Evolutionary conservation across 768 basidiomycete genomes (phyloP).

Genomic region (Macrocybe gigantea): DNA sequence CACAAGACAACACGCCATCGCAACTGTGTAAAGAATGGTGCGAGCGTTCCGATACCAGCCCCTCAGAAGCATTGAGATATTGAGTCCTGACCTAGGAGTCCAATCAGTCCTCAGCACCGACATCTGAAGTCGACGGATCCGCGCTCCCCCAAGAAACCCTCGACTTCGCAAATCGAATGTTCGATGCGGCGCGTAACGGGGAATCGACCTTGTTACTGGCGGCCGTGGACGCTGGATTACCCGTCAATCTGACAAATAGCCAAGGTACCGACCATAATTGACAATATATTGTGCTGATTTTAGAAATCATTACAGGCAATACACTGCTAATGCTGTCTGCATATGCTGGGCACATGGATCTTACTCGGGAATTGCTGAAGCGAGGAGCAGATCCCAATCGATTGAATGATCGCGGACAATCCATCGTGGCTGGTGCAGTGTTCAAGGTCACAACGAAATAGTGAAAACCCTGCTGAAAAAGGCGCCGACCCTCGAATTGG

Average conservation of each 20-base stretch:
- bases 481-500: constrained; percentile 65
- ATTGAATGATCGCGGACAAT: constrained; percentile 67
- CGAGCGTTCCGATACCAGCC: too few species aligned
- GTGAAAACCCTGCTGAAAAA: constrained; percentile 47
- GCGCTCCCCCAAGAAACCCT: constrained; percentile 36
- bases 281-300: background rate
- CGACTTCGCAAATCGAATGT: constrained; percentile 64
- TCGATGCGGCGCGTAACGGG: constrained; percentile 66
- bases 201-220: constrained; percentile 44
- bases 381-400: constrained; percentile 62
- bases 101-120: background rate
- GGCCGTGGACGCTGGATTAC: constrained; percentile 65
- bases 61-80: background rate
- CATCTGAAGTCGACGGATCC: constrained; percentile 11
- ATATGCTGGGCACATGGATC: constrained; percentile 59
- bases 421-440: constrained; percentile 70
- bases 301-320: constrained; percentile 44
- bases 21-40: too few species aligned
- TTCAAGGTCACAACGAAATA: constrained; percentile 67
- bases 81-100: background rate
- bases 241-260: constrained; percentile 65
- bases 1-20: too few species aligned
- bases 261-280: constrained; percentile 39
- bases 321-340: constrained; percentile 76
- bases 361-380: constrained; percentile 46